Percentiles rank a stretch among this genome's conserved stretches.
Evolutionary conservation across 2,329 filamentous ascomycete species (phyloP).

Genomic region (Emergomyces orientalis): DNA sequence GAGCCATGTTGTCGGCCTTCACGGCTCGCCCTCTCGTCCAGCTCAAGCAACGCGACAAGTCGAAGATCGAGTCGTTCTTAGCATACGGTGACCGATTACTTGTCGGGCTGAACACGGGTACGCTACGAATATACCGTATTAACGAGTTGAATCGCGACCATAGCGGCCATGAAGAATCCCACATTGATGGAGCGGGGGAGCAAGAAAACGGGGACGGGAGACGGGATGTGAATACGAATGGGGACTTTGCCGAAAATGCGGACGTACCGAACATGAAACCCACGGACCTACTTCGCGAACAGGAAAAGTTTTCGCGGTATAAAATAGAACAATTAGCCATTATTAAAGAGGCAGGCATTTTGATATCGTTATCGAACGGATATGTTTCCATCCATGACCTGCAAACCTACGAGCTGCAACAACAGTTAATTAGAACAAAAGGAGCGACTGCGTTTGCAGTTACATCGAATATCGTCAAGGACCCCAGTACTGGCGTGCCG

Average conservation of each 20-base stretch:
- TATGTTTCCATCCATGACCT: conserved; percentile 85
- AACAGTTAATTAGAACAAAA: conserved; percentile 72
- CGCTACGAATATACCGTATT: conserved; percentile 80
- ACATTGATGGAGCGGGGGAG: conserved; percentile 8
- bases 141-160: conserved; percentile 51
- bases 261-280: conserved; percentile 39
- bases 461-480: conserved; percentile 90
- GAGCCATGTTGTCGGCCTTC: conserved; percentile 85
- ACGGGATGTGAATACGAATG: background rate
- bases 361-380: conserved; percentile 84
- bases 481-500: conserved; percentile 74
- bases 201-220: background rate
- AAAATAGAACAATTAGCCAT: conserved; percentile 89
- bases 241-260: conserved; percentile 13
- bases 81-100: conserved; percentile 88
- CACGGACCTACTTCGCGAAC: conserved; percentile 78
- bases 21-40: conserved; percentile 93
- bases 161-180: conserved; percentile 17
- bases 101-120: conserved; percentile 83
- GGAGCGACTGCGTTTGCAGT: conserved; percentile 86
- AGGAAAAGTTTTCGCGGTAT: conserved; percentile 86
- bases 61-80: conserved; percentile 90
- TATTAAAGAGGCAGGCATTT: conserved; percentile 86
- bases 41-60: conserved; percentile 91
- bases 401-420: conserved; percentile 70